Conservation (phyloP, 495 filamentous ascomycete species). For the Hypoxylon trugodes region DNA sequence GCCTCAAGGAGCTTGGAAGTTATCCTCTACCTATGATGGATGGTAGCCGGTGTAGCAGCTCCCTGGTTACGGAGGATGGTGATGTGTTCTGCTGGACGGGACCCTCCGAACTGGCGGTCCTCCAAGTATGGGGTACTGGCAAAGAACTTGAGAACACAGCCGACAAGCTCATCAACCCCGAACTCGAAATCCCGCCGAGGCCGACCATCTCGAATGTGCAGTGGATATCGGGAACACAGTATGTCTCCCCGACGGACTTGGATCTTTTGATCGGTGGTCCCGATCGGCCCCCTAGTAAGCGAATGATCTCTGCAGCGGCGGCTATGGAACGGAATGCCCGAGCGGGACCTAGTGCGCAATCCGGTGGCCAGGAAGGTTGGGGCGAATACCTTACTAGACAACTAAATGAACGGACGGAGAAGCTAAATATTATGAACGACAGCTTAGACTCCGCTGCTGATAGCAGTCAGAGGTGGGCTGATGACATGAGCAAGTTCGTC, state of each 20-base stretch:
- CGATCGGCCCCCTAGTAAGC: constrained; percentile 82
- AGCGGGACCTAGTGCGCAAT: constrained; percentile 62
- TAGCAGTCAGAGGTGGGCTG: constrained; percentile 79
- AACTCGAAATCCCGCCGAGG: constrained; percentile 73
- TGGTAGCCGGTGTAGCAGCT: constrained; percentile 69
- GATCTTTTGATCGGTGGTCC: constrained; percentile 91
- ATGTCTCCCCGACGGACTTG: constrained; percentile 87
- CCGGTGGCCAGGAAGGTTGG: constrained; percentile 65
- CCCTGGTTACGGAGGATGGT: constrained; percentile 76
- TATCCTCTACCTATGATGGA: constrained; percentile 72
- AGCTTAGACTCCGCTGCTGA: constrained; percentile 81
- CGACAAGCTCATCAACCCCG: constrained; percentile 81
- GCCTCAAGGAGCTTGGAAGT: constrained; percentile 83
- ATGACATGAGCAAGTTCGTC: constrained; percentile 87
- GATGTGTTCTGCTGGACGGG: constrained; percentile 89
- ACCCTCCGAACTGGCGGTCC: constrained; percentile 80
- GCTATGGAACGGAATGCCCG: constrained; percentile 52
- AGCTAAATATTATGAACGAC: constrained; percentile 81
- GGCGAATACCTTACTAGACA: constrained; percentile 77
- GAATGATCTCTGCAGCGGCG: constrained; percentile 65
- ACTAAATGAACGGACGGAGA: constrained; percentile 89
- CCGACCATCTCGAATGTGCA: constrained; percentile 97
- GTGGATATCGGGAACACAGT: constrained; percentile 96
- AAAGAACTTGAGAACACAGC: constrained; percentile 60
- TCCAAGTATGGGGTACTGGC: constrained; percentile 83